Evolutionary conservation across 2,329 filamentous ascomycete species (phyloP), one percentile per base, ranked within the genome.

Genomic region (Sporothrix schenckii): DNA sequence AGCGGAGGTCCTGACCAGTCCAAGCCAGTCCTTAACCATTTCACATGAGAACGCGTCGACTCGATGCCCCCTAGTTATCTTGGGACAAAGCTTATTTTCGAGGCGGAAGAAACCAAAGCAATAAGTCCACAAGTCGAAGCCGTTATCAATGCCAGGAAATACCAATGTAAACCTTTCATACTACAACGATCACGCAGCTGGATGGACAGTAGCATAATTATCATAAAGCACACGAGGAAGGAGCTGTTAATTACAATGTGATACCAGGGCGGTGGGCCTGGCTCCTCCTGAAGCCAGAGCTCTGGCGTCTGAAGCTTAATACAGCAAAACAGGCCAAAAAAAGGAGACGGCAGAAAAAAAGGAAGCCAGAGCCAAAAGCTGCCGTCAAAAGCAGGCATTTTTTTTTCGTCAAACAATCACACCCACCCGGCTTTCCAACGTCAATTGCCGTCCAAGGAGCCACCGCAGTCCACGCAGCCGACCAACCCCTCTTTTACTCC

Each of bases 21-120:
- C 30, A 34, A 3, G 2, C 30, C 6, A 34, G 5, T 34, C 7
- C 34, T 34, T 27, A n/a, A 34, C 1, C 44, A 34, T 65, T 21
- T 65, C 61, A 65, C 61, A 44, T 65, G 61, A 65, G 47, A 65
- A 24, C 61, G 61, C 44, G 61, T 50, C n/a, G 24, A 34, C 30
- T 34, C n/a, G 16, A n/a, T 3, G 34, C 58, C 58, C 58, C 58
- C 24, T 24, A 24, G 24, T 24, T n/a, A n/a, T 39, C n/a, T 61
- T 21, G 11, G 58, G 58, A 19, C 13, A 63, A 63, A 27, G 39
- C 58, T 63, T 63, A 21, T 27, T 27, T 63, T 63, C 7, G 34
- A 47, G 21, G 58, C 13, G 21, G 39, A 19, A 19, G 13, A 61
- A 47, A 27, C 27, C 41, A 19, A 27, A 21, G 7, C 41, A 47